A percentile compares a stretch with the other conserved stretches of the same genome.
Conservation (phyloP, 2,329 filamentous ascomycete species). For the Cladophialophora immunda region DNA sequence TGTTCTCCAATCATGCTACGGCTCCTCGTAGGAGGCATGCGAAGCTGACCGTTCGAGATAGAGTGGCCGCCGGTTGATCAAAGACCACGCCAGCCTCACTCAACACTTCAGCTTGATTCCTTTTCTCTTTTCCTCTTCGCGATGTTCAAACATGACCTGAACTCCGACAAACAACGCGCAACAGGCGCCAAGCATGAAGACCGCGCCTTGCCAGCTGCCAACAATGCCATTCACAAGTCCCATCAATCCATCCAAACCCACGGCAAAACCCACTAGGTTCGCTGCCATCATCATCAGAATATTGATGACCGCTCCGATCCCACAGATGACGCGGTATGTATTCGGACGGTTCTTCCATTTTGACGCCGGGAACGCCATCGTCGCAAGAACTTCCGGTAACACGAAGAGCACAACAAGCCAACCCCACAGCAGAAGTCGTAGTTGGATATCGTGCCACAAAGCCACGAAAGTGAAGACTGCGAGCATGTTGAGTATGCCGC, state of each 20-base stretch:
- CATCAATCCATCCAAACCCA: constrained; percentile 87
- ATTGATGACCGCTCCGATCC: constrained; percentile 81
- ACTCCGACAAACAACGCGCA: constrained; percentile 81
- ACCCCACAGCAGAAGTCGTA: constrained; percentile 91
- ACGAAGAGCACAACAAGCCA: constrained; percentile 97
- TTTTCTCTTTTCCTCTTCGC: constrained; percentile 81
- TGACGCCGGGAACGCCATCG: constrained; percentile 74
- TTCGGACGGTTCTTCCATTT: constrained; percentile 76
- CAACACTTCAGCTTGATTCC: constrained; percentile 87
- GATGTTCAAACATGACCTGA: constrained; percentile 96
- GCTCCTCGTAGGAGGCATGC: background rate
- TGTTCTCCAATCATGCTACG: background rate
- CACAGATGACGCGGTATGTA: constrained; percentile 80
- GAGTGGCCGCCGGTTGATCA: background rate
- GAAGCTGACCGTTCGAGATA: background rate
- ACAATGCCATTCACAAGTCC: constrained; percentile 79
- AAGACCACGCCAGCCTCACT: constrained; percentile 49
- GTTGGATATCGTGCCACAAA: constrained; percentile 96
- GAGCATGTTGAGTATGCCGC: constrained; percentile 77
- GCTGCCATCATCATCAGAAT: constrained; percentile 95
- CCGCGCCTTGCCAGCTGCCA: constrained; percentile 75
- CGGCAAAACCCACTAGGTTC: constrained; percentile 92
- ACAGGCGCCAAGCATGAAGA: constrained; percentile 77
- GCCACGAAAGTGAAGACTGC: constrained; percentile 96
- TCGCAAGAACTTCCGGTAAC: constrained; percentile 81